Evolutionary conservation across 257 asterid species (phyloP).

Genomic region (Capsicum rhomboideum): DNA sequence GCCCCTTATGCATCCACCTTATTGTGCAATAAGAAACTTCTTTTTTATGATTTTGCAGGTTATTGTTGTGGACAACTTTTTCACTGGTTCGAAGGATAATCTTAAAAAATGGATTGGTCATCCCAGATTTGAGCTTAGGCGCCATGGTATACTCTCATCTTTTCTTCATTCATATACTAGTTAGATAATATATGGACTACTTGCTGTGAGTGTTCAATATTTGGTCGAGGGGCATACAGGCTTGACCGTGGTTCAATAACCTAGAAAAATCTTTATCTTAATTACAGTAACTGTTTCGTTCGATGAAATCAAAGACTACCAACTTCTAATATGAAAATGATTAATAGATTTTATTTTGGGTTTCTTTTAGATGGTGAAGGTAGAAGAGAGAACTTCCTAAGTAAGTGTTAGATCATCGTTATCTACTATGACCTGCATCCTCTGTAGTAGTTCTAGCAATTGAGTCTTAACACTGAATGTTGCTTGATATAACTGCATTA

Average conservation of each 20-base stretch:
- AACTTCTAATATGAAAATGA: background rate
- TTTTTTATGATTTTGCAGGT: slow-evolving; percentile 13
- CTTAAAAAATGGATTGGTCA: slow-evolving; percentile 44
- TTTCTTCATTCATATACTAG: background rate
- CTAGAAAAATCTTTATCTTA: background rate
- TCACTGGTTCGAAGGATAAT: slow-evolving; percentile 44
- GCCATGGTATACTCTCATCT: slow-evolving; percentile 31
- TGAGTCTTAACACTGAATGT: background rate
- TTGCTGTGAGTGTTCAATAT: background rate
- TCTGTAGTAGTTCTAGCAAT: background rate
- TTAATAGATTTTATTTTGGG: background rate
- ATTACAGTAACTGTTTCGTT: background rate
- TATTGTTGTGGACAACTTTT: slow-evolving; percentile 40
- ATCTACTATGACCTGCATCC: background rate
- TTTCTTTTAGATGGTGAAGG: background rate
- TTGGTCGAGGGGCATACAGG: background rate
- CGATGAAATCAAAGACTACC: background rate
- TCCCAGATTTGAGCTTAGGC: slow-evolving; percentile 47
- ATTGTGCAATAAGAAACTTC: background rate
- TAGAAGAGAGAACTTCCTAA: background rate
- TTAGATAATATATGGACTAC: background rate
- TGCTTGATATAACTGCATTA: background rate
- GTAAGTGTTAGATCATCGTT: background rate
- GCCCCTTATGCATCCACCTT: background rate
- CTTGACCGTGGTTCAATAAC: background rate